Percentiles rank a stretch among this genome's conserved stretches.
Conservation (phyloP, 805 yeast genomes). For the Candida silvicultrix region DNA sequence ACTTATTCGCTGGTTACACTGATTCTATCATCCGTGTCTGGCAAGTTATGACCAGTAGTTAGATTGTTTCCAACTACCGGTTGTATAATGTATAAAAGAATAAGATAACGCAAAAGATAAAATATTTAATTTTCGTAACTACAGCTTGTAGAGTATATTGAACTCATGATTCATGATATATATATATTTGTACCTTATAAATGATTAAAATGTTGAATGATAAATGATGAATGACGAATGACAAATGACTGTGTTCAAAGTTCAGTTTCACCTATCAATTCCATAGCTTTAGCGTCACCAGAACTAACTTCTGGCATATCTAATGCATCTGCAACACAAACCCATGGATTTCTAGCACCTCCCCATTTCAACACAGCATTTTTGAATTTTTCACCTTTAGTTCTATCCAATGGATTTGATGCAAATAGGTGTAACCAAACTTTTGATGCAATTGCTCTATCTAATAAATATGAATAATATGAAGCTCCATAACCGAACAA, state of each 20-base stretch:
- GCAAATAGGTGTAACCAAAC: constrained; percentile 74
- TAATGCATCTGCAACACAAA: constrained; percentile 71
- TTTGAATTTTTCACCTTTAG: constrained; percentile 72
- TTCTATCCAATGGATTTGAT: constrained; percentile 61
- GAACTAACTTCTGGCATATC: constrained; percentile 50
- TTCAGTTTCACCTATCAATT: constrained; percentile 34
- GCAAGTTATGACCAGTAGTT: constrained; percentile 89
- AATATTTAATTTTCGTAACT: background rate
- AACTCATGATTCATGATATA: no score
- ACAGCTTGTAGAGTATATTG: background rate
- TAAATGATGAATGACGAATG: background rate
- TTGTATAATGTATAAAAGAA: background rate
- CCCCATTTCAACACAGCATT: constrained; percentile 83
- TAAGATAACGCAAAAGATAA: background rate
- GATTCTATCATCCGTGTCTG: constrained; percentile 99
- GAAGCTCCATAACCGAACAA: constrained; percentile 90
- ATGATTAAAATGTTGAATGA: no score
- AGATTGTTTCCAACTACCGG: constrained; percentile 4
- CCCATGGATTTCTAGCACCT: constrained; percentile 88
- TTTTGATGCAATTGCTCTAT: constrained; percentile 85
- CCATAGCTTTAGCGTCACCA: constrained; percentile 75
- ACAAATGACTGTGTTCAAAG: background rate
- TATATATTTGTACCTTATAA: no score
- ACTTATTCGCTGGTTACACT: constrained; percentile 99
- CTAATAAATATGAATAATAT: constrained; percentile 86